Conservation (phyloP, 208 protist genomes). For the Trypanosoma grayi region DNA sequence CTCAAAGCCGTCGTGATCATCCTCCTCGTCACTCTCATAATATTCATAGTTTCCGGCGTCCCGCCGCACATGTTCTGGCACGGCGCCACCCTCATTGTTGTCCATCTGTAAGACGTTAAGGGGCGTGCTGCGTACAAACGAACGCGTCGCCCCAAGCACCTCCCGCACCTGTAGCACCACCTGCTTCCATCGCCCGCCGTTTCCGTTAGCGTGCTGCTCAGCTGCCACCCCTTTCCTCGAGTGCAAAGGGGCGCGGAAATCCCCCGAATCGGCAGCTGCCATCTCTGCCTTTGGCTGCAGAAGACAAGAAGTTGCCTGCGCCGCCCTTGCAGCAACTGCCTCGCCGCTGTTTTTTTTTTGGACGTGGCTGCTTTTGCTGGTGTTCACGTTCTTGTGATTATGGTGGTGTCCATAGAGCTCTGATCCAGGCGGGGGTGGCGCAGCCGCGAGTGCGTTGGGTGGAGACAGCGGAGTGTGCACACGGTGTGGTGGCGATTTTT, state of each 20-base stretch:
- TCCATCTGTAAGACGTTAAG: background rate
- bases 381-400: background rate
- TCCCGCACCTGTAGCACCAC: constrained; percentile 57
- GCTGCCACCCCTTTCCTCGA: background rate
- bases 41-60: constrained; percentile 18
- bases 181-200: background rate
- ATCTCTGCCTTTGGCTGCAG: too few relatives aligned
- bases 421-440: background rate
- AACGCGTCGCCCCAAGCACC: constrained; percentile 58
- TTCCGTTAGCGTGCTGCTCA: background rate
- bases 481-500: constrained; percentile 6
- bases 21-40: constrained; percentile 17
- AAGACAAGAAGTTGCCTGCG: too few relatives aligned
- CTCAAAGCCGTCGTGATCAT: constrained; percentile 8
- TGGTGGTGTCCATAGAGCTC: background rate
- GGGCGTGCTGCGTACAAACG: constrained; percentile 41
- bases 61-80: constrained; percentile 1
- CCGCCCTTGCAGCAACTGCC: too few relatives aligned
- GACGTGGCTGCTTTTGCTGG: background rate
- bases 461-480: constrained; percentile 12
- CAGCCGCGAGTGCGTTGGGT: background rate
- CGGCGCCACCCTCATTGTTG: background rate
- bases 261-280: too few relatives aligned
- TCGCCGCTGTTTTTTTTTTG: too few relatives aligned
- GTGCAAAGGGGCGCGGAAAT: background rate